Conservation (phyloP, 2,329 filamentous ascomycete genomes). For the Teratosphaeria nubilosa region DNA sequence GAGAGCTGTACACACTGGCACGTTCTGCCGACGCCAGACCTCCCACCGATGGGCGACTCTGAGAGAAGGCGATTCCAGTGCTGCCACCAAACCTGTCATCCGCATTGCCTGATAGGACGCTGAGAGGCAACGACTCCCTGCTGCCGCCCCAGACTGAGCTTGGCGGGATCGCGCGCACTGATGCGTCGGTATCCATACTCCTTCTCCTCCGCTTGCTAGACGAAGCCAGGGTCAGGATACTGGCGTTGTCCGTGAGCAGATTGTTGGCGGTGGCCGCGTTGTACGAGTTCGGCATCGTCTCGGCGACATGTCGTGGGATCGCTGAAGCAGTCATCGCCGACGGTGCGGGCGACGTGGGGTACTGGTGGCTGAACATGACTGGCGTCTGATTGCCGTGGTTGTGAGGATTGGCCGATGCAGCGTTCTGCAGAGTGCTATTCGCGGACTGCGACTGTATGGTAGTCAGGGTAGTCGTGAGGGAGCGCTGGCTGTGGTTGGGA, state of each 20-base stretch:
- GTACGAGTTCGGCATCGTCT: conserved; percentile 53
- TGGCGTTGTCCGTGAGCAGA: conserved; percentile 73
- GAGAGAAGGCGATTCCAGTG: conserved; percentile 37
- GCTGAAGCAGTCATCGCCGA: conserved; percentile 57
- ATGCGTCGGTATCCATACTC: conserved; percentile 78
- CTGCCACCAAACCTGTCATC: conserved; percentile 36
- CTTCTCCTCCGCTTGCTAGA: conserved; percentile 70
- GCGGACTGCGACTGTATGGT: conserved; percentile 70
- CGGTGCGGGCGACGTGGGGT: conserved; percentile 35
- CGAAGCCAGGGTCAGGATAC: conserved; percentile 73
- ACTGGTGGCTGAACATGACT: conserved; percentile 50
- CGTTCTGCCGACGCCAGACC: conserved; percentile 53
- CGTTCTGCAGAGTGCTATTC: conserved; percentile 33
- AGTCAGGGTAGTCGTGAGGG: conserved; percentile 72
- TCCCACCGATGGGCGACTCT: conserved; percentile 43
- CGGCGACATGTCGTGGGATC: conserved; percentile 59
- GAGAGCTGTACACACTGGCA: conserved; percentile 54
- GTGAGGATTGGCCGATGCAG: conserved; percentile 27
- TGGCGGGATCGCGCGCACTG: conserved; percentile 72
- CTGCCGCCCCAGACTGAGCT: conserved; percentile 74
- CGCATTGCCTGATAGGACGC: conserved; percentile 63
- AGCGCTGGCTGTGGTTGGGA: conserved; percentile 69
- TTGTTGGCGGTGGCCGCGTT: conserved; percentile 71
- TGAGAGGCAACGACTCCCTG: conserved; percentile 68
- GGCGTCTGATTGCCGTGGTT: conserved; percentile 25